These are phyloP conservation scores for Pilatotrama ljubarskyi DNA, from an alignment of 768 basidiomycete species.

Conservation along the genomic window DNA sequence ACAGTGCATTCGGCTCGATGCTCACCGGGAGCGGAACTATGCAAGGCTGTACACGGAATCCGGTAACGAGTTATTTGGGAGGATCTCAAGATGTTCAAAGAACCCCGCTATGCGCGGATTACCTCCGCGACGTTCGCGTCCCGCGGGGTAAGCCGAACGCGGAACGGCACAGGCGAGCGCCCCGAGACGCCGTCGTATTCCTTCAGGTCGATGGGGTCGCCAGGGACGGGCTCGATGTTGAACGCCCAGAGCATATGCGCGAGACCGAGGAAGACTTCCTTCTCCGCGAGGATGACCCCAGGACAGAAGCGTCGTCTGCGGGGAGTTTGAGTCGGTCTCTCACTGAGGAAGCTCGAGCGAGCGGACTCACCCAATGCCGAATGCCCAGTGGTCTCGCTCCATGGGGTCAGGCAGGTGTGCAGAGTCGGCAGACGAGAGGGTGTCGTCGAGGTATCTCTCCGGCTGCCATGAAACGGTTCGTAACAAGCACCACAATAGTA, in stretches of 20 bases:
- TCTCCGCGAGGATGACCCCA: constrained; percentile 46
- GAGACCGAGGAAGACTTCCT: constrained; percentile 46
- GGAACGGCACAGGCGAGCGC: constrained; percentile 46
- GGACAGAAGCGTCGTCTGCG: constrained; percentile 38
- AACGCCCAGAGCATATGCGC: constrained; percentile 51
- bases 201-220: constrained; percentile 44
- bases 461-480: too few species aligned
- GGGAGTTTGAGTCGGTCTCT: neutral
- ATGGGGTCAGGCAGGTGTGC: constrained; percentile 42
- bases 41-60: too few species aligned
- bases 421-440: constrained; percentile 41
- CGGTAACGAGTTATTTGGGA: too few species aligned
- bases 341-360: neutral
- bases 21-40: too few species aligned
- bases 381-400: constrained; percentile 53
- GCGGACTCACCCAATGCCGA: constrained; percentile 46
- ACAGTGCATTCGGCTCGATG: too few species aligned
- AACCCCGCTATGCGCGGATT: too few species aligned
- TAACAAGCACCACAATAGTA: too few species aligned
- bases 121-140: constrained; percentile 19
- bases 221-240: constrained; percentile 41
- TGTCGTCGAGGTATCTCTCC: constrained; percentile 46
- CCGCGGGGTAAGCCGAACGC: constrained; percentile 28
- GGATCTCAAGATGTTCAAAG: too few species aligned
- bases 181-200: constrained; percentile 51